Percentiles rank a stretch among this genome's conserved stretches.
Evolutionary conservation across 306 rosid genomes (phyloP).

Genomic region (Betula pendula): DNA sequence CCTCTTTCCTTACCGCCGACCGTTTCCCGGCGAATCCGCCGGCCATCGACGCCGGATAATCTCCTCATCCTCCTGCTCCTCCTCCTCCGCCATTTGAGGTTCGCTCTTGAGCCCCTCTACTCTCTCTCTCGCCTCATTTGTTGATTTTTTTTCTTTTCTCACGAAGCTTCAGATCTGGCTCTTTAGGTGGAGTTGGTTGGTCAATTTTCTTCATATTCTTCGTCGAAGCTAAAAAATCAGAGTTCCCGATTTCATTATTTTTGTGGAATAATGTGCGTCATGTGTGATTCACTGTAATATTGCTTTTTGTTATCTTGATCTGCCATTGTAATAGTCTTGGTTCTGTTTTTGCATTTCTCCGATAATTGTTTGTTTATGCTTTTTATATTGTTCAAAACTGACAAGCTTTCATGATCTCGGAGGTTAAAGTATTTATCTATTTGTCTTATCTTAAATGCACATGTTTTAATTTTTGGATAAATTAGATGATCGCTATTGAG

Average conservation of each 20-base stretch:
- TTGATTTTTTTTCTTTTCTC: background rate
- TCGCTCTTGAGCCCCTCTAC: background rate
- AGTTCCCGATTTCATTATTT: background rate
- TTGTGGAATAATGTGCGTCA: background rate
- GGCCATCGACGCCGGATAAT: conserved; percentile 41
- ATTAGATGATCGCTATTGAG: no score
- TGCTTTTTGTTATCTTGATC: conserved; percentile 49
- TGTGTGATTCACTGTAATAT: conserved; percentile 1
- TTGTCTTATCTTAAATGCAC: no score
- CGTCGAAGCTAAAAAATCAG: background rate
- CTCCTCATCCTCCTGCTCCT: conserved; percentile 6
- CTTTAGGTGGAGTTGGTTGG: background rate
- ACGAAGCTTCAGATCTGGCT: conserved; percentile 53
- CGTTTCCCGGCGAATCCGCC: conserved; percentile 45
- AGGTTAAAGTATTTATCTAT: no score
- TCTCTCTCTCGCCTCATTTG: background rate
- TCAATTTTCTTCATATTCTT: conserved; percentile 11
- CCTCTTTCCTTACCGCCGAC: conserved; percentile 5
- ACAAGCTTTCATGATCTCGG: no score
- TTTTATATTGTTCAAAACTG: no score
- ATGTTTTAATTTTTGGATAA: no score
- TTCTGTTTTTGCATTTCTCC: conserved; percentile 7
- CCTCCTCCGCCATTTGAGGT: conserved; percentile 37
- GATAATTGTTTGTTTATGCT: background rate
- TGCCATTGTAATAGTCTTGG: conserved; percentile 11